phyloP scores from a whole-genome alignment of 2,329 filamentous ascomycete species.

The Diaporthe citri region DNA sequence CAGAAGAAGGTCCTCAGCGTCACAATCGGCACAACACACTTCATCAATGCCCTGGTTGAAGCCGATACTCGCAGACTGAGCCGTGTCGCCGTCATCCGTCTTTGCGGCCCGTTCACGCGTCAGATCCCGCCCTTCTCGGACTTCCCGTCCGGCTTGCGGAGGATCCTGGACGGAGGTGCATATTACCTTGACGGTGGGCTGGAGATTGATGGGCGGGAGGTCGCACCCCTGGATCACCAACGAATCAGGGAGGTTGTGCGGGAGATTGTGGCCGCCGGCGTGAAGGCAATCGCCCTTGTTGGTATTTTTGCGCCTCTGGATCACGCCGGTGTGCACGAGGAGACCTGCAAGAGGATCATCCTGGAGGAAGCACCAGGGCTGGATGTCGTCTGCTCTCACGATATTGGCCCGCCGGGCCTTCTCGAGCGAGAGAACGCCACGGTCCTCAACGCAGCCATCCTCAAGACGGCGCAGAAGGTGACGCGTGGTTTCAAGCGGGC shows the following conservation, averaged over 20 bases:
- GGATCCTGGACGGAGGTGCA: constrained; percentile 57
- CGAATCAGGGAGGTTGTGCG: not conserved
- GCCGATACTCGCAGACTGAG: constrained; percentile 42
- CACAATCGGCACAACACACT: constrained; percentile 44
- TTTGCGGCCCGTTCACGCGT: constrained; percentile 46
- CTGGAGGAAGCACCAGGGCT: not conserved
- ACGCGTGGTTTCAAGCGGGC: constrained; percentile 62
- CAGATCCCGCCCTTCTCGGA: constrained; percentile 58
- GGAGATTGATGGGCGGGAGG: constrained; percentile 50
- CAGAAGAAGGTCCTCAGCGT: constrained; percentile 34
- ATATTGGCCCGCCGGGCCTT: constrained; percentile 55
- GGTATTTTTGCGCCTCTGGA: not conserved
- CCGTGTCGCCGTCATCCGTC: constrained; percentile 49
- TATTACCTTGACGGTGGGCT: constrained; percentile 2
- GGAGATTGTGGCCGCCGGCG: not conserved
- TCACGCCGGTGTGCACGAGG: not conserved
- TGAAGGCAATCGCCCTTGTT: not conserved
- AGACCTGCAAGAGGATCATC: not conserved
- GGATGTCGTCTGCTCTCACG: not conserved
- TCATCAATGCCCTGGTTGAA: constrained; percentile 44
- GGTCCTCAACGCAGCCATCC: constrained; percentile 66
- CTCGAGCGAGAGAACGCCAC: constrained; percentile 65
- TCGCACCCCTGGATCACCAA: not conserved
- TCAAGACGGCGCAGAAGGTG: constrained; percentile 60
- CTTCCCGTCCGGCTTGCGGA: constrained; percentile 55